Base-by-base conservation (phyloP, 805 yeast species). In the Ascoidea asiatica region DNA sequence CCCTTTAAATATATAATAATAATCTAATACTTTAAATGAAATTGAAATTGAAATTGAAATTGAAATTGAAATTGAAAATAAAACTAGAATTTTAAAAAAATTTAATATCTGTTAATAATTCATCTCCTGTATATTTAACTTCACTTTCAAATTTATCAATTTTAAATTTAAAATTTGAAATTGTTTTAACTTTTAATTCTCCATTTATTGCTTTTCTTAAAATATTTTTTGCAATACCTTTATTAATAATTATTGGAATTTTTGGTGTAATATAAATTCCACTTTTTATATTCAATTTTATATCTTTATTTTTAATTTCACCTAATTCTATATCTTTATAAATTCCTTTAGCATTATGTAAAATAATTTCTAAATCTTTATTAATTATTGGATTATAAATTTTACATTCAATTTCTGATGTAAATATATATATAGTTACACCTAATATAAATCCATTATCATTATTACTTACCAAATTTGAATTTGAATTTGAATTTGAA, bases 341-440 rank as follows among this genome's bases (percentile, higher is more conserved):
- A 1, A 61, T 60, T 0, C 81, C 82, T 43, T 62, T 64, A 1
- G 74, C 80, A 37, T 64, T 64, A 18, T 62, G 47, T 18, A 78
- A 58, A 7, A 59, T 59, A 13, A 73, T 57, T n/a, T 58, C 52
- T 1, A 73, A 57, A 15, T 65, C 70, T n/a, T 64, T 55, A 51
- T 78, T 76, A 4, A 49, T 45, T 1, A 78, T 51, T 1, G 85
- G 85, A 50, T 78, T 78, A 56, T 55, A 73, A 0, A 77, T 61
- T 0, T 70, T 67, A 45, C 78, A 53, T 50, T 76, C 80, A 4
- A 75, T 64, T 40, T 75, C 77, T 1, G 79, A 71, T 0, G 71
- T 60, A 59, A 77, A 59, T 3, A 78, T 50, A 55, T 78, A 81
- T 59, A 78, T 69, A 0, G 73, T 72, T 4, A 75, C 65, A 15